Evolutionary conservation across 495 filamentous ascomycete genomes (phyloP).

Genomic region (Letharia columbiana): DNA sequence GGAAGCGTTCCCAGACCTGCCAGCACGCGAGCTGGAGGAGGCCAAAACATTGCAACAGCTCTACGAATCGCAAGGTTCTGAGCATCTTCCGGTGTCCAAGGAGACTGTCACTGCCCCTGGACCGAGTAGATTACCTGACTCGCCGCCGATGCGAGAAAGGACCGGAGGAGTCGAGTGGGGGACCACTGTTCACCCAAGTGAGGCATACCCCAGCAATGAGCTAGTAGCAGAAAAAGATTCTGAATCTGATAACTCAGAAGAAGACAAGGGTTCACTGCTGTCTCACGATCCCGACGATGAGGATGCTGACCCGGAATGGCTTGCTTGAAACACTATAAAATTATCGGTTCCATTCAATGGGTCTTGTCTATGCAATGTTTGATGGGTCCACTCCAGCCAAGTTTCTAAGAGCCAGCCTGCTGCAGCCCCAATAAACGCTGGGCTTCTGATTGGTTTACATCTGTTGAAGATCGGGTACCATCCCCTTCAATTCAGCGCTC

Average conservation of each 20-base stretch:
- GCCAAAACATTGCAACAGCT: constrained; percentile 15
- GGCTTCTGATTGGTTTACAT: background rate
- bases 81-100: background rate
- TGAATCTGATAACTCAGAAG: constrained; percentile 30
- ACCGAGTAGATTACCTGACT: background rate
- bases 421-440: background rate
- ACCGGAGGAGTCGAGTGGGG: constrained; percentile 20
- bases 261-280: constrained; percentile 39
- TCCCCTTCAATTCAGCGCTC: background rate
- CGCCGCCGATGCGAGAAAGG: constrained; percentile 2
- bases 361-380: background rate
- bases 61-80: background rate
- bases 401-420: background rate
- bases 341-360: background rate
- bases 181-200: background rate
- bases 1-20: constrained; percentile 20
- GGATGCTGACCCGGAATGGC: constrained; percentile 59
- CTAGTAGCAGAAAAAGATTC: constrained; percentile 16
- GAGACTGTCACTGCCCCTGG: background rate
- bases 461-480: background rate
- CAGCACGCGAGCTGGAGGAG: constrained; percentile 24
- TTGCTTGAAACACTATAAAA: constrained; percentile 23
- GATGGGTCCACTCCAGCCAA: background rate
- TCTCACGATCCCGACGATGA: constrained; percentile 61
- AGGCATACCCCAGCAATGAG: constrained; percentile 17